phyloP scores from a whole-genome alignment of 139 green algal species.

The Yamagishiella unicocca region DNA sequence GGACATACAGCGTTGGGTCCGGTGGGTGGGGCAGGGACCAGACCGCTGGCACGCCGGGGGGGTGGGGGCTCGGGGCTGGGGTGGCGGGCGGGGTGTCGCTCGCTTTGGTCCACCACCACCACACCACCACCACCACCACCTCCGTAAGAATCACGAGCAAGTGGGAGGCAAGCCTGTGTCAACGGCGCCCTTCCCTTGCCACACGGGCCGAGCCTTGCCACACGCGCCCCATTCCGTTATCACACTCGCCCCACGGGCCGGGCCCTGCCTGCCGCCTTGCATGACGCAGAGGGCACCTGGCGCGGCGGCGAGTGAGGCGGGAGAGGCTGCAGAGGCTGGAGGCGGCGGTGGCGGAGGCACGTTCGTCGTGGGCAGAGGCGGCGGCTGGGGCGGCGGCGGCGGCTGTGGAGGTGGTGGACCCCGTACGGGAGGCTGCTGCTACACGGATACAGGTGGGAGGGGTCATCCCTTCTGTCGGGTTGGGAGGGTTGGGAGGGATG shows the following conservation, averaged over 20 bases:
- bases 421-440: neutral
- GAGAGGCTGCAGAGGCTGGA: neutral
- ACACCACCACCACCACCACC: too few relatives aligned
- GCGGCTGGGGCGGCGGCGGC: neutral
- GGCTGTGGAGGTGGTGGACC: neutral
- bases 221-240: too few relatives aligned
- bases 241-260: too few relatives aligned
- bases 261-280: neutral
- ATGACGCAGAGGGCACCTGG: conserved; percentile 22
- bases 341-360: neutral
- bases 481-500: too few relatives aligned
- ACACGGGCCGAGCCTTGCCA: too few relatives aligned
- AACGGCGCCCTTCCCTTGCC: too few relatives aligned
- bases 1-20: conserved; percentile 40
- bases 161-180: too few relatives aligned
- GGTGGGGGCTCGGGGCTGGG: neutral
- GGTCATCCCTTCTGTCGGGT: too few relatives aligned
- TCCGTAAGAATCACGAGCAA: too few relatives aligned
- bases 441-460: conserved; percentile 9
- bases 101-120: too few relatives aligned
- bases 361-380: too few relatives aligned
- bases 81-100: neutral
- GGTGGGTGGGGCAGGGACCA: neutral
- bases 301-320: neutral
- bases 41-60: neutral